Conservation (phyloP, 2,329 filamentous ascomycete genomes). For the Xylaria sp. region DNA sequence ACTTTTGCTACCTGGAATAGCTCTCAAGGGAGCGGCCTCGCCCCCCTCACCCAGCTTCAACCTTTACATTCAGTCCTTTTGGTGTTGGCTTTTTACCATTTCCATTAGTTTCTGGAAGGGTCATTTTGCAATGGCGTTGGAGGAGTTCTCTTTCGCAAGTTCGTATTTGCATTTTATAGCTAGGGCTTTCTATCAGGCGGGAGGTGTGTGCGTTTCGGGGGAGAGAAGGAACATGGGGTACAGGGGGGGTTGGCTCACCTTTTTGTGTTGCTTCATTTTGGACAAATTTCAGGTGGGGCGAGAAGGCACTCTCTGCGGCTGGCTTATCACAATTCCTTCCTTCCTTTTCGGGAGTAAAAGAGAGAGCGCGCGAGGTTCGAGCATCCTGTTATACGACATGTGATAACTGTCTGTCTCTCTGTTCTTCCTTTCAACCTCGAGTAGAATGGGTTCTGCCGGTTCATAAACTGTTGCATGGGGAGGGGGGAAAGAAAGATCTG, state of each 20-base stretch:
- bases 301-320: not conserved
- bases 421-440: not conserved
- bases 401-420: not conserved
- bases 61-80: constrained; percentile 12
- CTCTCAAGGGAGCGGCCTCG: not conserved
- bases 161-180: constrained; percentile 24
- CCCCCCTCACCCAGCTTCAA: not conserved
- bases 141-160: constrained; percentile 22
- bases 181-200: constrained; percentile 4
- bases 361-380: not conserved
- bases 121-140: constrained; percentile 33
- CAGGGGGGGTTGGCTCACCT: not conserved
- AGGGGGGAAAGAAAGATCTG: too few species aligned
- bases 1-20: constrained; percentile 12
- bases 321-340: too few species aligned
- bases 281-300: constrained; percentile 5
- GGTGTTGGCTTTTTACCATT: constrained; percentile 28
- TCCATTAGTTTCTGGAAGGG: constrained; percentile 26
- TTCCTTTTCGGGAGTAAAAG: not conserved
- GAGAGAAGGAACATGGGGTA: not conserved
- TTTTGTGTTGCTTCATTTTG: constrained; percentile 10
- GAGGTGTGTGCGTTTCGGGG: not conserved
- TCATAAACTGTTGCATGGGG: constrained; percentile 13
- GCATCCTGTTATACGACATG: not conserved
- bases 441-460: constrained; percentile 16